Percentiles rank a stretch among this genome's conserved stretches.
Evolutionary conservation across 2,329 filamentous ascomycete genomes (phyloP).

Genomic region (Lecanoromycetidae sp.): DNA sequence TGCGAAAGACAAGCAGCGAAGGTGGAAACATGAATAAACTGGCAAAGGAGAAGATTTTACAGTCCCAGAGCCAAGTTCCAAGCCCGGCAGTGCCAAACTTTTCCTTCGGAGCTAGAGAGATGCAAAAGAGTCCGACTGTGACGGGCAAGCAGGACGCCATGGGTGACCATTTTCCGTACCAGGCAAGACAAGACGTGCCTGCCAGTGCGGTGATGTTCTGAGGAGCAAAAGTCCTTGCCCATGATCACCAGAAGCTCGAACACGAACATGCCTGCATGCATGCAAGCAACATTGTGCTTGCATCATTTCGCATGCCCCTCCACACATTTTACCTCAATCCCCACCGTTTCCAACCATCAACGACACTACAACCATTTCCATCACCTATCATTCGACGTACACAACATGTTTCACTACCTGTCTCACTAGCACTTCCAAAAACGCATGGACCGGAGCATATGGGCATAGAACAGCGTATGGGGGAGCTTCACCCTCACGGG

Average conservation of each 20-base stretch:
- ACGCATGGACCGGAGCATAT: not conserved
- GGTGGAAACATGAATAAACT: slow-evolving; percentile 36
- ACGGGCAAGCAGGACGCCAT: too few relatives aligned
- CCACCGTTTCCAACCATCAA: too few relatives aligned
- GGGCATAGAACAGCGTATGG: not conserved
- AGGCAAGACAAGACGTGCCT: slow-evolving; percentile 11
- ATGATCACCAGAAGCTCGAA: too few relatives aligned
- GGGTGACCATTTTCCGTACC: slow-evolving; percentile 10
- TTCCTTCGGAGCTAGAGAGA: not conserved
- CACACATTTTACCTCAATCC: too few relatives aligned
- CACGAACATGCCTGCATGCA: not conserved
- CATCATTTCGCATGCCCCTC: too few relatives aligned
- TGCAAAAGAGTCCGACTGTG: slow-evolving; percentile 5
- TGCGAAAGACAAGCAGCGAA: slow-evolving; percentile 40
- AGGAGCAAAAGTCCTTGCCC: not conserved
- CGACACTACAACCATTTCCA: too few relatives aligned
- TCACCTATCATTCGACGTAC: not conserved
- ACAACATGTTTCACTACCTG: not conserved
- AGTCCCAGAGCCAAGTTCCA: slow-evolving; percentile 11
- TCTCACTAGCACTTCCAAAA: not conserved
- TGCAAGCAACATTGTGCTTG: not conserved
- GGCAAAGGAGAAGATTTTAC: slow-evolving; percentile 31
- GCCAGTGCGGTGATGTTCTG: slow-evolving; percentile 16
- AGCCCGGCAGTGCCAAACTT: slow-evolving; percentile 10
- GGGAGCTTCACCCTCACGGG: not conserved